Conservation (phyloP, 331 rosid species). For the Phaseolus coccineus region DNA sequence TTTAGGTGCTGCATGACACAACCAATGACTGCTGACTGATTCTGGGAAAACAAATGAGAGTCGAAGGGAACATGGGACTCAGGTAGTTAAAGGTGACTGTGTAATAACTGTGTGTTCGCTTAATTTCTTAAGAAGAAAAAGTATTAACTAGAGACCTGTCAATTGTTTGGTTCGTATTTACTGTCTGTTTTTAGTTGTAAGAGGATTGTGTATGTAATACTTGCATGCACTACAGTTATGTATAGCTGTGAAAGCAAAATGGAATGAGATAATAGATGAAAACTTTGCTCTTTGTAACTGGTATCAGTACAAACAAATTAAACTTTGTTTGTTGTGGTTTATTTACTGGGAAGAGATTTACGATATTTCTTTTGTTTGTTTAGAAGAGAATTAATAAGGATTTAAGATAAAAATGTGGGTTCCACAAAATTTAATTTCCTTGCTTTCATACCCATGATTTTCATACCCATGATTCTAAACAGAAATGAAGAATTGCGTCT, state of each 20-base stretch:
- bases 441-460: too few relatives aligned
- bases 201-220: constrained; percentile 69
- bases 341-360: too few relatives aligned
- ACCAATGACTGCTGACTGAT: constrained; percentile 93
- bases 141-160: constrained; percentile 50
- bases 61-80: constrained; percentile 48
- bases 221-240: constrained; percentile 59
- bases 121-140: constrained; percentile 51
- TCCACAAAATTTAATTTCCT: too few relatives aligned
- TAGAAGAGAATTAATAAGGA: too few relatives aligned
- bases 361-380: too few relatives aligned
- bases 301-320: constrained; percentile 9
- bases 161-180: constrained; percentile 64
- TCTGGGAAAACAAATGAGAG: constrained; percentile 41
- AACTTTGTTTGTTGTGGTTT: too few relatives aligned
- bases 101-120: constrained; percentile 66
- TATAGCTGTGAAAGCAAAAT: constrained; percentile 55
- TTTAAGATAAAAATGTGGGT: too few relatives aligned
- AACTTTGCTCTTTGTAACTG: constrained; percentile 29
- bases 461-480: too few relatives aligned
- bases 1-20: constrained; percentile 92
- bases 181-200: constrained; percentile 64
- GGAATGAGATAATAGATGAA: constrained; percentile 47
- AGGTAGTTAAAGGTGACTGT: constrained; percentile 54
- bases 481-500: too few relatives aligned